Base-by-base conservation (phyloP, 2,329 filamentous ascomycete genomes). In the Davidsoniella virescens region DNA sequence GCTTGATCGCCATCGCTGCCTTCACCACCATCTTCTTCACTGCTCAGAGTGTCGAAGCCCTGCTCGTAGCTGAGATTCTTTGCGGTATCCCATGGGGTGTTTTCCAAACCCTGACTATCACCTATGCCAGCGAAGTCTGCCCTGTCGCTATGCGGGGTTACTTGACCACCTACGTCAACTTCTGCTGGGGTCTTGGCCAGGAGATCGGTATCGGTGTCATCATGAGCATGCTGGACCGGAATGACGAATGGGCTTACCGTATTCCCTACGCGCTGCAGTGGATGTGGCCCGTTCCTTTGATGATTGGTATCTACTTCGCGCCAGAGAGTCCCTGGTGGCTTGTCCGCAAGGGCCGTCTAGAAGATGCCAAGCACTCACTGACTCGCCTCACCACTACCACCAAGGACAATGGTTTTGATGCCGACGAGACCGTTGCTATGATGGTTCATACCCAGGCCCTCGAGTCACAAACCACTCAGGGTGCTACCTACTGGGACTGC, bases 361-460 rank as follows among this genome's bases (percentile, higher is more conserved):
- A 78, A 7, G 78, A 84, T 14, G 82, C 82, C 26, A 84, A 84
- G 65, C 65, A 68, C 44, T 68, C 80, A 1, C 70, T 86, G 17
- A 67, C 81, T 45, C 76, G 81, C 3, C 67, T 86, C 17, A 84
- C 81, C 4, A 80, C 72, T 57, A 57, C 70, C 12, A 67, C 78
- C 55, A 68, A 70, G 49, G 80, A 86, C 54, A 80, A 77, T 1
- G 74, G 82, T 54, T 88, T 92, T 57, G 76, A 93, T 59, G 76
- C 83, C 9, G 83, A 93, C 55, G 85, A 92, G 65, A 92, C 85
- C 0, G 71, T 94, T 46, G 80, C 84, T 58, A 93, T 94, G 85
- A 94, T 94, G 84, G 78, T 87, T 1, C 85, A 93, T 61, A 94
- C 87, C 0, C 88, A 84, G 0, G 82, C 82, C 0, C 68, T 93